These are phyloP conservation scores for Talaromyces sp. DNA, from an alignment of 2,329 filamentous ascomycete species.

Conservation along the genomic window DNA sequence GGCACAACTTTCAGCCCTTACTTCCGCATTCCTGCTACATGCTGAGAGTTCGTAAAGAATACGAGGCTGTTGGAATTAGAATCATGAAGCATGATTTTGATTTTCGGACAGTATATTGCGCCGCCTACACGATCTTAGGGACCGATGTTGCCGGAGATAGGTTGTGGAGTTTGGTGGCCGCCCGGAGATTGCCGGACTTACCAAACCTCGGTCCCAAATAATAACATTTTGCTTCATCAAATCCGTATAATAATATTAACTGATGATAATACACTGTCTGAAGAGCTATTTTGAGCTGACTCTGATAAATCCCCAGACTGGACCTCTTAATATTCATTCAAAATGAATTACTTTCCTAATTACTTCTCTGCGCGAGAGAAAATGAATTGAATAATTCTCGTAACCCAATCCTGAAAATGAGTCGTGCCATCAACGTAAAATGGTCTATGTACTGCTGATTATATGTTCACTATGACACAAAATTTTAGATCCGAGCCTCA, in stretches of 20 bases:
- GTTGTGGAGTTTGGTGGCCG: background rate
- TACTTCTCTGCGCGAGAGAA: too few relatives aligned
- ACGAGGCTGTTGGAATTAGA: background rate
- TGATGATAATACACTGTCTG: background rate
- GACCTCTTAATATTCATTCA: background rate
- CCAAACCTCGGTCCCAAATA: background rate
- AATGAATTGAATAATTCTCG: too few relatives aligned
- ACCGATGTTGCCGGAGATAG: background rate
- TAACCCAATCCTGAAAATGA: background rate
- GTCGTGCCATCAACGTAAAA: background rate
- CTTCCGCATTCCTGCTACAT: too few relatives aligned
- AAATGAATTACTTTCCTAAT: too few relatives aligned
- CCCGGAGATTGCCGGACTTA: background rate
- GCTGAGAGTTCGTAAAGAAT: background rate
- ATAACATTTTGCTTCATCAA: background rate
- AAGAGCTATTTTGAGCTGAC: background rate
- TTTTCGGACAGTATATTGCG: background rate
- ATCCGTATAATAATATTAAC: background rate
- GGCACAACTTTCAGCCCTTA: background rate
- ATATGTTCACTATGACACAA: background rate
- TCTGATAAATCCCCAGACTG: background rate
- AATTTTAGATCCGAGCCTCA: background rate
- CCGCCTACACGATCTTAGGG: background rate
- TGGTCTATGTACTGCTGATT: background rate
- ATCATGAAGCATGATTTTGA: background rate